Evolutionary conservation across 495 filamentous ascomycete species (phyloP), one percentile per base, ranked within the genome.

Genomic region (Parathielavia hyrcaniae): DNA sequence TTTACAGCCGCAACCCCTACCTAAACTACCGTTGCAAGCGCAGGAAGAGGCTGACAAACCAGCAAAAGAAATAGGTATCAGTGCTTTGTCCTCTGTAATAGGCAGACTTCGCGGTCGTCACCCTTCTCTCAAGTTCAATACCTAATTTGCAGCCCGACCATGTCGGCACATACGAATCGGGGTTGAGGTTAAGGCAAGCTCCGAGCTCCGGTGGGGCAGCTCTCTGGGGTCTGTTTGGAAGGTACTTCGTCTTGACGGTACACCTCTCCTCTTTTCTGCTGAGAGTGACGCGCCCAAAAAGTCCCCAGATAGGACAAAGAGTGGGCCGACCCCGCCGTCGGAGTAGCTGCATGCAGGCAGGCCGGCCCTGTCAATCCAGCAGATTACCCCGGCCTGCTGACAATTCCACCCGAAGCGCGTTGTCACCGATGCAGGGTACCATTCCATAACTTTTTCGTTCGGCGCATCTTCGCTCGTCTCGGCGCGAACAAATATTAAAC

Each of bases 331-430:
- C 47, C 58, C 44, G 45, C 50, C 32, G 44, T 22, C 26, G 26
- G 26, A 30, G 26, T 30, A 50, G 35, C 50, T 58, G 60, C 60
- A 61, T 58, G 55, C 54, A 58, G 51, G 19, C 10, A 43, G 60
- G 59, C 17, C 22, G 30, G 23, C 55, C 60, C 54, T 58, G 53
- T 53, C 49, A 1, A 34, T 23, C 50, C 17, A 41, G 38, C 30
- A 36, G 14, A 46, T 52, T 26, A 20, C 59, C 46, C 59, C 26
- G 36, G 51, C 10, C 34, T 57, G 59, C 59, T 57, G 59, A 61
- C 53, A 57, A 52, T 57, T 57, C 36, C 48, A 57, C 20, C 47
- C 11, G 20, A 43, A 43, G 32, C 44, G 50, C 49, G 35, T 53
- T 50, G 16, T 19, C 49, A 9, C 30, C 43, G 20, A 13, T 20